A percentile compares a stretch with the other conserved stretches of the same genome.
Conservation (phyloP, 768 basidiomycete genomes). For the Russula ochroleuca region DNA sequence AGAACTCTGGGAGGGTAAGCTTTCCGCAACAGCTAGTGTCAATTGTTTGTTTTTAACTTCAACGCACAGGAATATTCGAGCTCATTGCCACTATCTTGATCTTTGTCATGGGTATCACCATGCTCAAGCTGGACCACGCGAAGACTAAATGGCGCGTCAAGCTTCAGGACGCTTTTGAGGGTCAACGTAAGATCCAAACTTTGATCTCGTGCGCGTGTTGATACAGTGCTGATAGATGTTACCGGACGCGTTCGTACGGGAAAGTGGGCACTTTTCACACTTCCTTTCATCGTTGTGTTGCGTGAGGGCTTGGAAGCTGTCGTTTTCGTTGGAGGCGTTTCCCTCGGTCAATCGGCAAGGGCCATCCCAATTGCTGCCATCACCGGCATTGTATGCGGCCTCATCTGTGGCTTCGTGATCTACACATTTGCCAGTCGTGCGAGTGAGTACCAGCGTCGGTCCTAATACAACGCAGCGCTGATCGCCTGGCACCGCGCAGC, state of each 20-base stretch:
- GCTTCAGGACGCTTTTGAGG: conserved; percentile 72
- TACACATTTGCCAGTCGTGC: conserved; percentile 75
- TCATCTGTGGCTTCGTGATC: conserved; percentile 68
- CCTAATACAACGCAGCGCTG: not conserved
- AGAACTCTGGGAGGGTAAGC: conserved; percentile 86
- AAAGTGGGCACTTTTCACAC: conserved; percentile 84
- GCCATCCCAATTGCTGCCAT: conserved; percentile 91
- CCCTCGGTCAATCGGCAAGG: conserved; percentile 73
- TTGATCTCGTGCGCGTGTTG: not conserved
- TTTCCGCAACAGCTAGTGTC: conserved; percentile 13
- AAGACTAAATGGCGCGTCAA: conserved; percentile 94
- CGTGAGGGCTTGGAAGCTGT: conserved; percentile 94
- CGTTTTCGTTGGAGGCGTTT: conserved; percentile 90
- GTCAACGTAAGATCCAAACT: conserved; percentile 41
- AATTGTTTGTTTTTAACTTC: not conserved
- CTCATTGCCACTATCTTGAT: conserved; percentile 76
- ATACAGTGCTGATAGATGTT: conserved; percentile 36
- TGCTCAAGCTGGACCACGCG: conserved; percentile 93
- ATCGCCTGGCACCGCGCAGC: conserved; percentile 40
- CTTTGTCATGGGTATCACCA: conserved; percentile 88
- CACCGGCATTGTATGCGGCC: conserved; percentile 74
- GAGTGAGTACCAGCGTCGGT: conserved; percentile 41
- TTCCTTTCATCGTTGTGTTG: conserved; percentile 88
- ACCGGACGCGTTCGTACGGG: conserved; percentile 51
- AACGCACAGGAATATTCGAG: conserved; percentile 54